Base-by-base conservation (phyloP, 2,329 filamentous ascomycete species). In the Plectosphaerella sp. region DNA sequence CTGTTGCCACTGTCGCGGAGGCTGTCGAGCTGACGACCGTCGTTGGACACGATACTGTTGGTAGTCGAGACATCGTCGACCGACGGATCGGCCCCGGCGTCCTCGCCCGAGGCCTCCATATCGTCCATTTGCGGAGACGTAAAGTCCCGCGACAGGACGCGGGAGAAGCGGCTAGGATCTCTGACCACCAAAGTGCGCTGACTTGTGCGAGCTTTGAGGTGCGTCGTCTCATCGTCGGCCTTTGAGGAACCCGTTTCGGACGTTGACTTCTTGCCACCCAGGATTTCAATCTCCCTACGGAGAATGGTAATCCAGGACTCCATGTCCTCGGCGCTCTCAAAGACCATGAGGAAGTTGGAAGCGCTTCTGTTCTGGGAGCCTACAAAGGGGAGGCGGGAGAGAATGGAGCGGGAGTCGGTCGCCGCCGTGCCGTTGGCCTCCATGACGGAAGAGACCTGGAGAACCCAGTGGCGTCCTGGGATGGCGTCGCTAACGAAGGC, bases 401-500 rank as follows among this genome's bases (percentile, higher is more conserved):
- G 75, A 3, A 91, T 67, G 1, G 86, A 88, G 48, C 80, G 79
- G 3, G 80, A 72, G 37, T 82, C 78, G 3, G 73, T 60, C 3
- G 73, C 61, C 14, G 76, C 63, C 1, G 67, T 71, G 25, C 81
- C 81, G 35, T 87, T 80, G 3, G 79, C 68, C 48, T 85, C 83
- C 52, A 84, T 82, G 9, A 76, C 72, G 36, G 89, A 86, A 3
- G 84, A 86, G 20, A 93, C 82, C 59, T 91, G 88, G 14, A 93
- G 67, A 6, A 93, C 89, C 83, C 88, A 92, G 61, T 91, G 88
- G 54, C 83, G 83, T 6, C 89, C 89, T 3, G 88, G 87, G 51
- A 93, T 90, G 14, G 88, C 75, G 64, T 94, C 89, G 58, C 84
- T 91, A 2, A 86, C 89, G 66, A 91, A 93, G 5, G 88, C 89